phyloP scores from a whole-genome alignment of 176 grass and related monocot genomes.

The Phyllostachys edulis region DNA sequence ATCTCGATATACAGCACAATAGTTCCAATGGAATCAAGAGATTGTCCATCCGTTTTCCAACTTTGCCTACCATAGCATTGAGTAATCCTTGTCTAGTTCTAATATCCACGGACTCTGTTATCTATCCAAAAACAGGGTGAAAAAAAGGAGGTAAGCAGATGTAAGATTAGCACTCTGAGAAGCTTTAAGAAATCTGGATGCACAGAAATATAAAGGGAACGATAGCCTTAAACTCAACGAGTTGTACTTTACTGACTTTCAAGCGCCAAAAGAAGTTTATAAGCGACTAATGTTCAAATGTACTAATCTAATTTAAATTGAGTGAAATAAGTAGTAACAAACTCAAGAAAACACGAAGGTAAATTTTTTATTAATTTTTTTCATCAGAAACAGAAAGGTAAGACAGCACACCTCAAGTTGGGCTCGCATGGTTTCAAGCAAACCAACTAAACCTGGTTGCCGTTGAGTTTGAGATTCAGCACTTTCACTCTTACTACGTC shows the following conservation, averaged over 20 bases:
- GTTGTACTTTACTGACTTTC: conserved; percentile 10
- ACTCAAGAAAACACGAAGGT: conserved; percentile 9
- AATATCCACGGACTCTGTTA: conserved; percentile 96
- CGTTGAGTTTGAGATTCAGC: conserved; percentile 49
- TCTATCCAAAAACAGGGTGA: conserved; percentile 48
- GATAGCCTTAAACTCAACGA: conserved; percentile 12
- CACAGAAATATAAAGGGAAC: conserved; percentile 18
- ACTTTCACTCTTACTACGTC: conserved; percentile 86
- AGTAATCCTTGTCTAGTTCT: conserved; percentile 92
- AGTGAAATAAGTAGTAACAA: conserved; percentile 17
- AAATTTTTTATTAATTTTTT: not conserved
- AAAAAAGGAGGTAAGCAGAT: conserved; percentile 2
- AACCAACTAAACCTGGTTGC: conserved; percentile 83
- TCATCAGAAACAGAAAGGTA: conserved; percentile 31
- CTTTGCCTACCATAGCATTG: conserved; percentile 92
- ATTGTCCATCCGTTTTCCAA: conserved; percentile 97
- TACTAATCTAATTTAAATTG: not conserved
- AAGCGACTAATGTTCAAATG: not conserved
- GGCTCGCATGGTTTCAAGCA: conserved; percentile 88
- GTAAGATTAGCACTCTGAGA: conserved; percentile 31
- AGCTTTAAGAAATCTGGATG: not conserved
- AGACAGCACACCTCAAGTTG: conserved; percentile 78
- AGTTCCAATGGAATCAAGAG: conserved; percentile 96
- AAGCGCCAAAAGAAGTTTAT: conserved; percentile 8
- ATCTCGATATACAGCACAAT: conserved; percentile 85